Base-by-base conservation (phyloP, 1,284 basidiomycete genomes). In the Phellinidium pouzarii region DNA sequence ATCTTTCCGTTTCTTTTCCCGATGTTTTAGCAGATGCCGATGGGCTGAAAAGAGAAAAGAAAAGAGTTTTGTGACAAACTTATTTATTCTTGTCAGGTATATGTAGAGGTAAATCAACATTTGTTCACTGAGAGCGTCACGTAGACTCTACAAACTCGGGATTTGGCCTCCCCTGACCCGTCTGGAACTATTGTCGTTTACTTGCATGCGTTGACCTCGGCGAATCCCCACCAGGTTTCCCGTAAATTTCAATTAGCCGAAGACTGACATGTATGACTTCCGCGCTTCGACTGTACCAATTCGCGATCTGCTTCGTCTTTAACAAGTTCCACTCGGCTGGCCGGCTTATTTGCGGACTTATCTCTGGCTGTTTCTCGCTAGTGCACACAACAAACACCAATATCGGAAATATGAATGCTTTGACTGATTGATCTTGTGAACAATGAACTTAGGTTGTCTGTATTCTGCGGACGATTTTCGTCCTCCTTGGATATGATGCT, bases 321-420 rank as follows among this genome's bases (percentile, higher is more conserved):
- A n/a, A n/a, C n/a, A n/a, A n/a, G n/a, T n/a, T n/a, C n/a, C n/a
- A n/a, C n/a, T n/a, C n/a, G 31, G 14, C 14, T 5, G 31, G 27
- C 23, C 48, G 50, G 50, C 26, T n/a, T 27, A 46, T 46, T 46
- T 38, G 25, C 50, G 50, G 50, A 52, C 29, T 45, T 26, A 40
- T 27, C 50, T 46, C 44, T 52, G 42, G 29, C 25, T 46, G 44
- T 46, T 29, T 31, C 25, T 26, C 19, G 50, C 23, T 38, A 37
- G 38, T 17, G 36, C 23, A 38, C 9, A 9, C 6, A 19, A 19
- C 23, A 17, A n/a, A 29, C 26, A 14, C 27, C 23, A 51, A 52
- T 29, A 9, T 52, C 50, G 50, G 50, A 40, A 29, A n/a, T 19
- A 41, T 14, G 42, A 48, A 26, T 25, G 22, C 36, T 26, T 1